Conservation (phyloP, 2,329 filamentous ascomycete genomes). For the Colletotrichum salicis region DNA sequence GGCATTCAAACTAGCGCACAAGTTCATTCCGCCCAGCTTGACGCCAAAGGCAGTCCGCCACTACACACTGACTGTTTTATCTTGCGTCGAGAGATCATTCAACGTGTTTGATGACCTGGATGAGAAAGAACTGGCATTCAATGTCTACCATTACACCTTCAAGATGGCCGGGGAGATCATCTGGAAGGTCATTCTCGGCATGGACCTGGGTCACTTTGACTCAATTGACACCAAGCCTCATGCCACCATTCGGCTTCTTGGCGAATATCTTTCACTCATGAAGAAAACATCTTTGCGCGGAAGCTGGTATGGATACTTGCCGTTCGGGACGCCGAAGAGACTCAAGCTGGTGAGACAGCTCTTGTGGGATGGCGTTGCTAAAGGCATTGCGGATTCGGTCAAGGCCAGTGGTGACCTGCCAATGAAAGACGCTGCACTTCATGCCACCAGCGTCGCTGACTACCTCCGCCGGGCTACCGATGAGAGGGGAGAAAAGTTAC, state of each 20-base stretch:
- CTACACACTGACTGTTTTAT: background rate
- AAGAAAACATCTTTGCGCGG: conserved; percentile 9
- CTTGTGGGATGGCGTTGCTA: conserved; percentile 11
- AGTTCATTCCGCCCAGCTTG: conserved; percentile 19
- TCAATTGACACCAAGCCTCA: conserved; percentile 14
- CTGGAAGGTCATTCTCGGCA: conserved; percentile 7
- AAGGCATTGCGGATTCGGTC: conserved; percentile 14
- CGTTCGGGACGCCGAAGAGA: conserved; percentile 13
- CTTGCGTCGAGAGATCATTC: background rate
- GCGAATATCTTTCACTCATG: conserved; percentile 27
- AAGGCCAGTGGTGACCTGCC: background rate
- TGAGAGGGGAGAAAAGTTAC: background rate
- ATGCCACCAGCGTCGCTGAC: conserved; percentile 17
- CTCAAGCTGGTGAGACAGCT: conserved; percentile 6
- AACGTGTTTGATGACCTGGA: conserved; percentile 12
- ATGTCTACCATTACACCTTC: conserved; percentile 21
- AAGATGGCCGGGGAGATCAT: conserved; percentile 21
- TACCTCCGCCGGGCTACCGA: conserved; percentile 8
- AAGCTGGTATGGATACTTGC: conserved; percentile 22
- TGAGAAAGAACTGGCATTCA: conserved; percentile 10
- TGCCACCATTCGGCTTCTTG: conserved; percentile 11
- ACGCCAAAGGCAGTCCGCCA: conserved; percentile 16
- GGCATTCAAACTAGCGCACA: conserved; percentile 1
- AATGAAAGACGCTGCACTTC: conserved; percentile 14
- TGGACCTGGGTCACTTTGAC: conserved; percentile 23